A percentile compares a stretch with the other conserved stretches of the same genome.
These are phyloP conservation scores for Tilletiopsis washingtonensis DNA, from an alignment of 1,284 basidiomycete genomes.

Conservation along the genomic window DNA sequence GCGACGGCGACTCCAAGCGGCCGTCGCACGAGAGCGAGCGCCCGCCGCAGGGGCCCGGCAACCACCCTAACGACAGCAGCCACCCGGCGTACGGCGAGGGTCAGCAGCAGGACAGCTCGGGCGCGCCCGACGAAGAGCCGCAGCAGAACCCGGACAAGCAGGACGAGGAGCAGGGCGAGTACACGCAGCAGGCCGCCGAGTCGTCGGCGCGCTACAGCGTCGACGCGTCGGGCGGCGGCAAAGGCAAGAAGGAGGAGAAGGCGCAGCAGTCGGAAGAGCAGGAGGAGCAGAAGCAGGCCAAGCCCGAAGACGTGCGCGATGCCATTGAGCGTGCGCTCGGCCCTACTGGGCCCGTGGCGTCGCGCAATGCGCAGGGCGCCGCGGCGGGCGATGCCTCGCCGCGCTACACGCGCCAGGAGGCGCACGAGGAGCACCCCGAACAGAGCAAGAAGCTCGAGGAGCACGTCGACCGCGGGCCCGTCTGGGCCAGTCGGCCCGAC, in stretches of 20 bases:
- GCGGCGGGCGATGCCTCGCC: neutral
- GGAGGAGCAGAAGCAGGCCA: no score
- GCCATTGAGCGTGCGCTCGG: slow-evolving; percentile 2
- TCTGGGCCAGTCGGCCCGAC: slow-evolving; percentile 31
- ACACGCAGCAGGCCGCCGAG: neutral
- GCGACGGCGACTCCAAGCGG: neutral
- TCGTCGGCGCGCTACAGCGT: neutral
- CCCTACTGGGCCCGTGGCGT: neutral
- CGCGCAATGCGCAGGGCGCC: neutral
- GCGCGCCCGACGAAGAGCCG: neutral
- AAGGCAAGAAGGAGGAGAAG: no score
- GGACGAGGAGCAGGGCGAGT: slow-evolving; percentile 2
- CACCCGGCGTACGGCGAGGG: neutral
- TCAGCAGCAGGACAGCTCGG: no score
- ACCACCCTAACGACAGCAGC: neutral
- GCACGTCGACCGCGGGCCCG: slow-evolving; percentile 23
- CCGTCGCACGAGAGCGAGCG: no score
- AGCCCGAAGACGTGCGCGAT: no score
- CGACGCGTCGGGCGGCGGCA: neutral
- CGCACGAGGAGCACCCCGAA: slow-evolving; percentile 1
- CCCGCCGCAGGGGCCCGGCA: neutral
- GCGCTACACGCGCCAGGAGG: neutral
- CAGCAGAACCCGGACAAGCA: neutral
- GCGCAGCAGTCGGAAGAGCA: no score
- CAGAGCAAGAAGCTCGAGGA: slow-evolving; percentile 2